Evolutionary conservation across 805 yeast species (phyloP).

Genomic region (Kuraishia borneana): DNA sequence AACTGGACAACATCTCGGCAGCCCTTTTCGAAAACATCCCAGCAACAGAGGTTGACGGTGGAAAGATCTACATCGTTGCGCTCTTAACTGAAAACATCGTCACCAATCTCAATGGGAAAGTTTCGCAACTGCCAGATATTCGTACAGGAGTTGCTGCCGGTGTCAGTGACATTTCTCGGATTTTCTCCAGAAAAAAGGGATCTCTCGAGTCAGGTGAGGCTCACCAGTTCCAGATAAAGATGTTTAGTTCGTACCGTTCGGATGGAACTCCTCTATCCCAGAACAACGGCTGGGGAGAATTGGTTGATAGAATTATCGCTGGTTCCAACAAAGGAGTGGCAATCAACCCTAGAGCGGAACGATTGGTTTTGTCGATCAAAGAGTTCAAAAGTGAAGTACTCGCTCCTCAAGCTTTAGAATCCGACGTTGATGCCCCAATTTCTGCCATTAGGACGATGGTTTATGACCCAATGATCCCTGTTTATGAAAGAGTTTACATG

Average conservation of each 20-base stretch:
- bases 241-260: conserved; percentile 56
- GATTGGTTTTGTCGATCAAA: conserved; percentile 56
- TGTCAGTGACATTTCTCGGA: conserved; percentile 72
- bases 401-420: conserved; percentile 4
- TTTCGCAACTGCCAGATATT: conserved; percentile 16
- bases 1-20: conserved; percentile 61
- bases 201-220: conserved; percentile 49
- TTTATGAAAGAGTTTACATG: conserved; percentile 51
- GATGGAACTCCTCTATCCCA: conserved; percentile 13
- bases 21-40: conserved; percentile 75
- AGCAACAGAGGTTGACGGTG: conserved; percentile 41
- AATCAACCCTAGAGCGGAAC: conserved; percentile 71
- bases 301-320: conserved; percentile 63
- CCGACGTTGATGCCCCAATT: conserved; percentile 31
- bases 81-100: conserved; percentile 57
- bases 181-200: conserved; percentile 57
- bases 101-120: conserved; percentile 15
- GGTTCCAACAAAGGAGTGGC: conserved; percentile 74
- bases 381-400: conserved; percentile 45
- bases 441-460: conserved; percentile 54
- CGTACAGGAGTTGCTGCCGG: conserved; percentile 85
- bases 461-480: conserved; percentile 51
- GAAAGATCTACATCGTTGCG: conserved; percentile 67
- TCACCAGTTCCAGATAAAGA: conserved; percentile 58
- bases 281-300: conserved; percentile 84